Conservation (phyloP, 352 stramenopile genomes). For the Thalassiosira exigua region DNA sequence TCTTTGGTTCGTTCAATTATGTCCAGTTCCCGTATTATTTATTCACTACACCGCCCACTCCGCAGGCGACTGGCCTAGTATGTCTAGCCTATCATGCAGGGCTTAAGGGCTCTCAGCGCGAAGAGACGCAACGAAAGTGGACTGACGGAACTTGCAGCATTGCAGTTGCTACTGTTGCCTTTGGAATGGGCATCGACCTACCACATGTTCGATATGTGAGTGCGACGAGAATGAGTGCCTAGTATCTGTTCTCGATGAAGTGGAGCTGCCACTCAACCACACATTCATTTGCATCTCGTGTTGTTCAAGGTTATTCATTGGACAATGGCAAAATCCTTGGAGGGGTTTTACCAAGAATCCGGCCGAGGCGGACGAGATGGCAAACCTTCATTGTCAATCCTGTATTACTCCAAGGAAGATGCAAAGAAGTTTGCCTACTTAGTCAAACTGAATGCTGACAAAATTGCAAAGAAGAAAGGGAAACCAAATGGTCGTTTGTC, state of each 20-base stretch:
- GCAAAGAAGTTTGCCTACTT: slow-evolving; percentile 72
- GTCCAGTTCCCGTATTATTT: no score
- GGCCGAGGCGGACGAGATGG: slow-evolving; percentile 95
- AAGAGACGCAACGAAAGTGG: slow-evolving; percentile 76
- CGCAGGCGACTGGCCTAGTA: slow-evolving; percentile 47
- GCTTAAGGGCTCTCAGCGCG: slow-evolving; percentile 76
- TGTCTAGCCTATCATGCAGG: slow-evolving; percentile 80
- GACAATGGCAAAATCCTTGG: slow-evolving; percentile 89
- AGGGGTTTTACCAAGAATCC: slow-evolving; percentile 98
- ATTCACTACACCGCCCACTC: no score
- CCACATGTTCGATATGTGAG: slow-evolving; percentile 92
- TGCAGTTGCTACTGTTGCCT: slow-evolving; percentile 94
- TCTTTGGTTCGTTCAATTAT: no score
- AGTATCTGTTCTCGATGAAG: no score
- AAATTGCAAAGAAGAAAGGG: slow-evolving; percentile 34
- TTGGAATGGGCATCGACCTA: slow-evolving; percentile 99
- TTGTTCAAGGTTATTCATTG: no score
- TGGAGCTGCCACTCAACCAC: no score
- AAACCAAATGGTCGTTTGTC: slow-evolving; percentile 23
- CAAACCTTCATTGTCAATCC: slow-evolving; percentile 75
- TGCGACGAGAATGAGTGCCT: no score
- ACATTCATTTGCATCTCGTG: no score
- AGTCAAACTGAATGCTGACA: slow-evolving; percentile 64
- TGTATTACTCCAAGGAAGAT: slow-evolving; percentile 83
- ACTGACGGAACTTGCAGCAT: slow-evolving; percentile 78